Evolutionary conservation across 106 monocot genomes (phyloP).

Genomic region (Iris macrosiphon): DNA sequence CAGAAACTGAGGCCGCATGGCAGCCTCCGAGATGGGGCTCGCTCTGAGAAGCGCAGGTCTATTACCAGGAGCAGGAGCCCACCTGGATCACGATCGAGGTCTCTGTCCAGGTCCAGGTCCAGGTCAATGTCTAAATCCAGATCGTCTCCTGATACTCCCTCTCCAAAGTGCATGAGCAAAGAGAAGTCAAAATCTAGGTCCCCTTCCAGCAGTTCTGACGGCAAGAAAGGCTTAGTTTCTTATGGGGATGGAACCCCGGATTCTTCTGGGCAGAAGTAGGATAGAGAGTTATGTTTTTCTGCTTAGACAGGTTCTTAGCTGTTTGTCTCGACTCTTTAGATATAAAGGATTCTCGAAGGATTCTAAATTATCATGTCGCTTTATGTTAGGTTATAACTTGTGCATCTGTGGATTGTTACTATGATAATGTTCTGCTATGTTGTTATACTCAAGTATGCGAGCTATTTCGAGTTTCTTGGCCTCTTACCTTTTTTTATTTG

Average conservation of each 20-base stretch:
- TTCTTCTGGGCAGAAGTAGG: conserved; percentile 31
- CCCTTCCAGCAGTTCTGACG: conserved; percentile 51
- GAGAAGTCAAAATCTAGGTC: conserved; percentile 77
- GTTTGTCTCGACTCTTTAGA: no score
- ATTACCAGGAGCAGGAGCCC: conserved; percentile 45
- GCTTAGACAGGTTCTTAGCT: no score
- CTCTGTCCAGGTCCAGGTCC: conserved; percentile 14
- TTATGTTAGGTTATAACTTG: no score
- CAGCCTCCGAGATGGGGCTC: not conserved
- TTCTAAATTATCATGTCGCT: no score
- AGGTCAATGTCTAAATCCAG: no score
- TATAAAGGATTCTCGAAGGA: no score
- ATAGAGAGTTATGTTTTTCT: no score
- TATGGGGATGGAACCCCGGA: conserved; percentile 85
- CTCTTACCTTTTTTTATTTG: no score
- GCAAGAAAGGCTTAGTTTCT: conserved; percentile 78
- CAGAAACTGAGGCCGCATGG: conserved; percentile 29
- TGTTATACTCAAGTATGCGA: no score
- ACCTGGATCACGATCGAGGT: conserved; percentile 24
- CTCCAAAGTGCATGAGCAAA: conserved; percentile 41
- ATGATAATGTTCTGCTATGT: no score
- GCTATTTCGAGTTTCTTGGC: no score
- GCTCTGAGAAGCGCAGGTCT: conserved; percentile 21
- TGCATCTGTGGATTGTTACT: no score
- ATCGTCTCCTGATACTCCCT: conserved; percentile 34